Base-by-base conservation (phyloP, 2,329 filamentous ascomycete species). In the Cladosporium cucumerinum region DNA sequence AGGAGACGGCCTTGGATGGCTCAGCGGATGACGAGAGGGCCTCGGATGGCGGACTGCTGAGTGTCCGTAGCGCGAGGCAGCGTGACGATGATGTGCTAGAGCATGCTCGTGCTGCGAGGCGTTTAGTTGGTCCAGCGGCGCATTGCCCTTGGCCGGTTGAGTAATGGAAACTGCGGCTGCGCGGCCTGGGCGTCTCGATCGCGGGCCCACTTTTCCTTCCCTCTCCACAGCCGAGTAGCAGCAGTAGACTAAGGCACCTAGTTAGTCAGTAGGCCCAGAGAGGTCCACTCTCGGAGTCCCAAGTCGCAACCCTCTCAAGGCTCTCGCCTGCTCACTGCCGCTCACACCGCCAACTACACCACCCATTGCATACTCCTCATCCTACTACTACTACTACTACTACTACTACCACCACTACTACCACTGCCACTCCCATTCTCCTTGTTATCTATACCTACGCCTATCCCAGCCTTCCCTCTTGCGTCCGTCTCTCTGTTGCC, bases 351-450 rank as follows among this genome's bases (percentile, higher is more conserved):
- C 57, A 34, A 30, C 26, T 34, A 32, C 57, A 18, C 57, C 32
- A 65, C n/a, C 59, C 49, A 30, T 52, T 58, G 26, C 62, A 21
- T 57, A 26, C 43, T 48, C 28, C 49, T 46, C 62, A n/a, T 34
- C 7, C 43, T 26, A 32, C 62, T 43, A 39, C 63, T 60, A 18
- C 54, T 65, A 46, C 67, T 28, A 55, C 62, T 58, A n/a, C 23
- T 34, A 16, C 43, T 26, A 32, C 62, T 43, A 39, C 63, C 60
- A 18, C 23, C 25, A 16, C 43, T 26, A 32, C 62, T 43, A 39
- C 63, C 60, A 18, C 54, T 65, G 36, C 67, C 28, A 55, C 62
- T 58, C 21, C 49, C 30, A 16, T 25, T 65, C 36, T 21, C 57
- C 60, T 59, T 55, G 49, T 43, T 46, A 21, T 23, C 36, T 30